Percentiles rank a stretch among this genome's conserved stretches.
Evolutionary conservation across 2,329 filamentous ascomycete species (phyloP).

Genomic region (Seiridium cupressi): DNA sequence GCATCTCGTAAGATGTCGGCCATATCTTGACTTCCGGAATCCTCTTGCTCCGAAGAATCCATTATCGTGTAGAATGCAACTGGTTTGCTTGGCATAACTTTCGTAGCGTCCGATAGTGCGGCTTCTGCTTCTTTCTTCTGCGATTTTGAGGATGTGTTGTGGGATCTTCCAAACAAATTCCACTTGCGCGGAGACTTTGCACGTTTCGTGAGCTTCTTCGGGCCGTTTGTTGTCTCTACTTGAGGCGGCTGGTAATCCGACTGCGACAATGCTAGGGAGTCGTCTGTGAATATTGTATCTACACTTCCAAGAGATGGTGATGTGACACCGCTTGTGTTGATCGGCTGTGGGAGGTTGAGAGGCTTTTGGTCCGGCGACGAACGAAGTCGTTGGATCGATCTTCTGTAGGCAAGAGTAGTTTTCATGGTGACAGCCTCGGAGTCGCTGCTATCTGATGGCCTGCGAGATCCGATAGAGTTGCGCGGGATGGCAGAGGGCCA

Average conservation of each 20-base stretch:
- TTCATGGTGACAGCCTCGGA: constrained; percentile 47
- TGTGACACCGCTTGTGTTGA: constrained; percentile 41
- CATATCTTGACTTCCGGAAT: constrained; percentile 35
- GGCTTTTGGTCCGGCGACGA: constrained; percentile 39
- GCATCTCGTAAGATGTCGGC: constrained; percentile 52
- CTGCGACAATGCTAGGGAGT: constrained; percentile 45
- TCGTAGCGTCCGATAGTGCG: constrained; percentile 46
- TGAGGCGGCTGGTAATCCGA: constrained; percentile 31
- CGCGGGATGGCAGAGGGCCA: constrained; percentile 55
- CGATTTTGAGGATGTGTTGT: constrained; percentile 26
- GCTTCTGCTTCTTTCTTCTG: constrained; percentile 33
- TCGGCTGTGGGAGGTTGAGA: constrained; percentile 51
- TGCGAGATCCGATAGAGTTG: constrained; percentile 28
- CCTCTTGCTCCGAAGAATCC: constrained; percentile 55
- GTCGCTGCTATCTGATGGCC: constrained; percentile 57
- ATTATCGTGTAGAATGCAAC: constrained; percentile 62
- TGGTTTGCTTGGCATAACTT: constrained; percentile 47
- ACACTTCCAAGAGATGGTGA: constrained; percentile 55
- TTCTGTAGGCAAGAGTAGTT: constrained; percentile 52
- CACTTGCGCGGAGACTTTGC: constrained; percentile 57
- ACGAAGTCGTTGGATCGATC: constrained; percentile 52
- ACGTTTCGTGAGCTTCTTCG: constrained; percentile 57
- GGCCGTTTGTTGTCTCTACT: constrained; percentile 24
- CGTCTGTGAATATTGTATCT: constrained; percentile 57
- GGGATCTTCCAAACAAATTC: constrained; percentile 61